Evolutionary conservation across 331 rosid genomes (phyloP).

Genomic region (Malus hybrid): DNA sequence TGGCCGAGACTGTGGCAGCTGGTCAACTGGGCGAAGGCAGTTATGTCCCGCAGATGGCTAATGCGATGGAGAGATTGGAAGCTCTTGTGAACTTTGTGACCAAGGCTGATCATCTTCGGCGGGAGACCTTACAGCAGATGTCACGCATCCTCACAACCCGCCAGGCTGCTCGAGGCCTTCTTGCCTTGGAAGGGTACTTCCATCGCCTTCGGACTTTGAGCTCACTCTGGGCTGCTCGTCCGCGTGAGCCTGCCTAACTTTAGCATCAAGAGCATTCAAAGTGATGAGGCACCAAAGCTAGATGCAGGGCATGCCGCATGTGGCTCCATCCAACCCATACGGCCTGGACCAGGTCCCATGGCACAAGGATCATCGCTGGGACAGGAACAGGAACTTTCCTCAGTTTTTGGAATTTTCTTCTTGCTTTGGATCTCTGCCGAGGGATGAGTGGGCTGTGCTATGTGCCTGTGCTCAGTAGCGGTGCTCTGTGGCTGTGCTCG

Average conservation of each 20-base stretch:
- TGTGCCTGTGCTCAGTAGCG: too few relatives aligned
- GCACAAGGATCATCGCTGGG: too few relatives aligned
- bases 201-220: constrained; percentile 78
- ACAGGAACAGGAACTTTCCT: too few relatives aligned
- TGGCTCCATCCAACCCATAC: too few relatives aligned
- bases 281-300: constrained; percentile 18
- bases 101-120: constrained; percentile 88
- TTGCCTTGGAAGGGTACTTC: constrained; percentile 69
- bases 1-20: constrained; percentile 51
- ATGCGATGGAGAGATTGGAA: constrained; percentile 79
- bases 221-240: constrained; percentile 57
- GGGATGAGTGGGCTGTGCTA: too few relatives aligned
- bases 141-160: constrained; percentile 51
- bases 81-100: constrained; percentile 59
- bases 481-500: too few relatives aligned
- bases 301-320: too few relatives aligned
- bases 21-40: constrained; percentile 47
- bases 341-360: too few relatives aligned
- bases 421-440: too few relatives aligned
- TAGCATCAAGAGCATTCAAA: constrained; percentile 1
- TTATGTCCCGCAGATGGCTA: constrained; percentile 43
- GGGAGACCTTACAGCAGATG: constrained; percentile 74
- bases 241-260: constrained; percentile 50
- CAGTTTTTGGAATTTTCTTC: too few relatives aligned
- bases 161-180: constrained; percentile 67